Evolutionary conservation across 495 filamentous ascomycete species (phyloP), one percentile per base, ranked within the genome.

Genomic region (Penicillium diatomitis): DNA sequence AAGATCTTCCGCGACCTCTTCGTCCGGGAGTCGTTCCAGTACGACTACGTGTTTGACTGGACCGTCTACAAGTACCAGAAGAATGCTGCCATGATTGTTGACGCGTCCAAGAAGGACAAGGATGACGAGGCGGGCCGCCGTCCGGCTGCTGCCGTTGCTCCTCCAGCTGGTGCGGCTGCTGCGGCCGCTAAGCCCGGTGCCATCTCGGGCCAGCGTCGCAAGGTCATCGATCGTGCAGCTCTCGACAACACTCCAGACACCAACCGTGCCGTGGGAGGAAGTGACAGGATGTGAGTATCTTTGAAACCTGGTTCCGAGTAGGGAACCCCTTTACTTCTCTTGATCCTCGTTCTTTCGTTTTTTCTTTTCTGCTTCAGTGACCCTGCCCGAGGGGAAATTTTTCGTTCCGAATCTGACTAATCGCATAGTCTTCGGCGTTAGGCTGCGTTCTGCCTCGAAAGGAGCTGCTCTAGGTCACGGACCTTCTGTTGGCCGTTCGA

Each of bases 31-130:
- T 92, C 90, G 29, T 99, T 99, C 83, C 94, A 99, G 72, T 99
- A 99, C 64, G 94, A 99, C 69, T 97, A 99, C 58, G 94, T 99
- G 59, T 99, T 99, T 65, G 94, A 99, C 71, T 99, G 94, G 94
- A 99, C 94, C 50, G 94, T 99, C 63, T 97, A 99, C 80, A 99
- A 97, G 80, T 99, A 99, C 76, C 94, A 97, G 78, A 97, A 97
- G 85, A 97, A 97, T 59, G 88, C 89, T 34, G 86, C 89, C 64
- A 87, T 89, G 62, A 89, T 91, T 61, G 85, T 86, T 43, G 84
- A 90, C 57, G 82, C 83, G 45, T 81, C 75, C 51, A 83, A 85
- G 62, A 80, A 84, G 65, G 82, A 82, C 44, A 85, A 87, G 62
- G 83, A 88, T 41, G 78, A 85, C 4, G 84, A 89, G 30, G 87